Evolutionary conservation across 345 rosid genomes (phyloP), one percentile per base, ranked within the genome.

Genomic region (Geranium brycei): DNA sequence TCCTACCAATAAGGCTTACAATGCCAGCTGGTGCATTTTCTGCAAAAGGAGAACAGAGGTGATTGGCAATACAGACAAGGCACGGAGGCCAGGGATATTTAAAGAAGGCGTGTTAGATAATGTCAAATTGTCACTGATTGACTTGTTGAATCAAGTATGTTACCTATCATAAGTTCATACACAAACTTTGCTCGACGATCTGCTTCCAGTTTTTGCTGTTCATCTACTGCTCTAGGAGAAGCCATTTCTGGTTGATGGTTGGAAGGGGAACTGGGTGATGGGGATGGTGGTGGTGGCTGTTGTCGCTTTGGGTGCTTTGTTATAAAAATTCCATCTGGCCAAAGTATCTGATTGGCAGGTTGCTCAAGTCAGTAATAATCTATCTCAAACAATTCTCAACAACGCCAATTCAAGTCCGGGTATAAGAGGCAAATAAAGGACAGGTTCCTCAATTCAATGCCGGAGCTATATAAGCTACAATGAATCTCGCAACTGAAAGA

Each of bases 291-390:
- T 4, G 59, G 79, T 4, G 59, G 70, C 35, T 70, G 88, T 59
- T 75, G 80, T 66, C 93, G 80, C 73, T 80, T 95, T 60, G 96
- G 97, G 81, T 85, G 97, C 69, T 95, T 95, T 51, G 99, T 87
- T 68, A 95, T 75, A 74, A 95, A 95, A 67, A 95, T 82, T 40
- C 99, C 97, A 84, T 95, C 97, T 55, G 99, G 99, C 99, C 99
- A 95, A 63, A 95, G 88, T 70, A 95, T 85, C 99, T 95, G 72
- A 28, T 38, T n/a, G 19, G 65, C 70, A 58, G 23, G 30, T 18
- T 66, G 32, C 17, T 19, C 12, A 6, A 23, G 59, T 70, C 61
- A 78, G 60, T 57, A 59, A 51, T 38, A 59, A 23, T 23, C 32
- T 62, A 62, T 40, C 23, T 47, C 65, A 51, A 63, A 8, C 57